Evolutionary conservation across 306 rosid species (phyloP).

Genomic region (Prunus padus): DNA sequence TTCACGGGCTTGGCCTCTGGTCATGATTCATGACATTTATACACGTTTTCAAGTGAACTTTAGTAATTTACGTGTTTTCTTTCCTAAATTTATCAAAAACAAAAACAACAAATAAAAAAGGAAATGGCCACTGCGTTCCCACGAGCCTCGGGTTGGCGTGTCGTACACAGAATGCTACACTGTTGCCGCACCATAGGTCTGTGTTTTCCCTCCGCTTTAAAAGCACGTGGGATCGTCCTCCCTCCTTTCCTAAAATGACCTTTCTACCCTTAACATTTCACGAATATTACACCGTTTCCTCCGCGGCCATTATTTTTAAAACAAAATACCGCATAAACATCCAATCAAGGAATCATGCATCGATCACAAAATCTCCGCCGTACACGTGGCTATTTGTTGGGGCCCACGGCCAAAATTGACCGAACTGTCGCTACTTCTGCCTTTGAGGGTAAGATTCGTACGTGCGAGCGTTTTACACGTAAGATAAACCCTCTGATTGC

Average conservation of each 20-base stretch:
- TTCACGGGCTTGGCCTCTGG: background rate
- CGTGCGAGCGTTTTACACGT: conserved; percentile 27
- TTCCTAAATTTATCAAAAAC: background rate
- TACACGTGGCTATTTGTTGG: background rate
- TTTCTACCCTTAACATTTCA: background rate
- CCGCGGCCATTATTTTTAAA: background rate
- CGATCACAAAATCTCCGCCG: background rate
- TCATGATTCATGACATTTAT: background rate
- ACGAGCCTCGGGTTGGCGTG: background rate
- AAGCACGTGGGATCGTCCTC: conserved; percentile 11
- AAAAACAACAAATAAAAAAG: background rate
- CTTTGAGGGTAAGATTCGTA: conserved; percentile 18
- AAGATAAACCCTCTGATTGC: background rate
- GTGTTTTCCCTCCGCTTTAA: background rate
- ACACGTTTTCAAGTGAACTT: background rate
- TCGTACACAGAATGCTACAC: background rate
- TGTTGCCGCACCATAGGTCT: background rate
- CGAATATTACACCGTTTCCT: background rate
- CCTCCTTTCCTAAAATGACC: background rate
- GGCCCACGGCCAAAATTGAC: conserved; percentile 5
- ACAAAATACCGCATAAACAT: background rate
- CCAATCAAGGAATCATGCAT: background rate
- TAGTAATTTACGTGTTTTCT: background rate
- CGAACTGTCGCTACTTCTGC: background rate
- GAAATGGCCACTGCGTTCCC: background rate